Base-by-base conservation (phyloP, 208 protist species). In the Balamuthia mandrillaris region DNA sequence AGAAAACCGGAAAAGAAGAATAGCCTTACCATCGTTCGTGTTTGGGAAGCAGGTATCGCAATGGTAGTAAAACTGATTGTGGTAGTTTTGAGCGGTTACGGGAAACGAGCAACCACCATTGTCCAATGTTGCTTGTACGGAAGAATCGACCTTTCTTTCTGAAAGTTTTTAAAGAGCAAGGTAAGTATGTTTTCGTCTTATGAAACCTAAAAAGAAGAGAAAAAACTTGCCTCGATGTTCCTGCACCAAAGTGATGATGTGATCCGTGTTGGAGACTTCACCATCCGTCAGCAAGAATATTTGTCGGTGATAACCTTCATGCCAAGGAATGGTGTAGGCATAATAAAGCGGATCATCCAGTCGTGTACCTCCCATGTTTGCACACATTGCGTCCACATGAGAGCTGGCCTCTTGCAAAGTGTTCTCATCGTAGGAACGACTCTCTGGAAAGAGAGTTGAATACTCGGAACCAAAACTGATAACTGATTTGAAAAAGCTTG, bases 351-450 rank as follows among this genome's bases (percentile, higher is more conserved):
- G 88, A 6, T 14, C 3, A 7, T 89, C 45, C 16, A 92, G 65
- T 83, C 90, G 78, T 10, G 89, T 92, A 12, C 89, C 89, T 39
- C 87, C 87, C n/a, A 92, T 60, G 58, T 92, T 41, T 0, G 89
- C 65, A 1, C 16, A 7, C 35, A 92, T 79, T 1, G 27, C 2
- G 1, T 24, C n/a, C 9, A 84, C 81, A 5, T 89, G 65, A 2
- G 1, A 7, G 37, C 41, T 74, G 7, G 89, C 89, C n/a, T n/a
- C 37, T 21, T 66, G 21, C 24, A 90, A 35, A 9, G 14, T 82
- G 24, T 74, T 5, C 16, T 86, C 78, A 49, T 49, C 31, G 63
- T 90, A 90, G 31, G 1, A 6, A 0, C 16, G 18, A 27, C 35
- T 61, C 2, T 47, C 10, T 27, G 6, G 7, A 52, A 90, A 90